phyloP scores from a whole-genome alignment of 1,139 yeast genomes.

The Taphrina populina region DNA sequence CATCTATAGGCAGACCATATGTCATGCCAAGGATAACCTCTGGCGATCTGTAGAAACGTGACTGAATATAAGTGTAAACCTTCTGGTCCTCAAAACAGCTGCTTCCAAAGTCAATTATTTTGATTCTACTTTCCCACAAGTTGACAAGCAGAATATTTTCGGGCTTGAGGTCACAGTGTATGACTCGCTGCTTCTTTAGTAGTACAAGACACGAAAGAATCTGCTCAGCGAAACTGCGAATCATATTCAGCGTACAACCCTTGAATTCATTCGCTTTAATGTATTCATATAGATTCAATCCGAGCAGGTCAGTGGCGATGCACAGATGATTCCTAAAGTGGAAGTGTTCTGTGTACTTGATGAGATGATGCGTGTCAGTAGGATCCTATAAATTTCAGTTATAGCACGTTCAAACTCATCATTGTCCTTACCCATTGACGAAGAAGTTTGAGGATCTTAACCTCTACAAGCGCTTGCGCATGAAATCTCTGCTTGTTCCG shows the following conservation, averaged over 20 bases:
- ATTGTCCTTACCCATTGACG: constrained; percentile 41
- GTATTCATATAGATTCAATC: constrained; percentile 66
- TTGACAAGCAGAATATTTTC: constrained; percentile 82
- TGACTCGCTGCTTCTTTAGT: constrained; percentile 58
- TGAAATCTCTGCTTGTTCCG: constrained; percentile 74
- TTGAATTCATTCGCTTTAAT: constrained; percentile 60
- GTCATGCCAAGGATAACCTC: constrained; percentile 80
- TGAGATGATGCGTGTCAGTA: constrained; percentile 49
- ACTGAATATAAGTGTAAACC: constrained; percentile 88
- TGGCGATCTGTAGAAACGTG: constrained; percentile 88
- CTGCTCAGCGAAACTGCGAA: constrained; percentile 55
- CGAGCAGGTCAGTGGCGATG: constrained; percentile 70
- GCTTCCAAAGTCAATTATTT: constrained; percentile 93
- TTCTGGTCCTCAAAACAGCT: constrained; percentile 91
- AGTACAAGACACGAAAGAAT: constrained; percentile 60
- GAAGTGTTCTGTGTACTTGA: constrained; percentile 67
- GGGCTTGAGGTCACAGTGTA: constrained; percentile 90
- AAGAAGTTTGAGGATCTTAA: constrained; percentile 61
- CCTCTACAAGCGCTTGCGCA: constrained; percentile 75
- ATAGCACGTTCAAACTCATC: neutral
- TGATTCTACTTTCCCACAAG: constrained; percentile 80
- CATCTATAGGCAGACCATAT: constrained; percentile 67
- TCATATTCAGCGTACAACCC: constrained; percentile 59
- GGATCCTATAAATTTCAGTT: constrained; percentile 48
- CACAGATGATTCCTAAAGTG: constrained; percentile 81